Evolutionary conservation across 2,329 filamentous ascomycete species (phyloP).

Genomic region (Ophiostoma triangulosporum): DNA sequence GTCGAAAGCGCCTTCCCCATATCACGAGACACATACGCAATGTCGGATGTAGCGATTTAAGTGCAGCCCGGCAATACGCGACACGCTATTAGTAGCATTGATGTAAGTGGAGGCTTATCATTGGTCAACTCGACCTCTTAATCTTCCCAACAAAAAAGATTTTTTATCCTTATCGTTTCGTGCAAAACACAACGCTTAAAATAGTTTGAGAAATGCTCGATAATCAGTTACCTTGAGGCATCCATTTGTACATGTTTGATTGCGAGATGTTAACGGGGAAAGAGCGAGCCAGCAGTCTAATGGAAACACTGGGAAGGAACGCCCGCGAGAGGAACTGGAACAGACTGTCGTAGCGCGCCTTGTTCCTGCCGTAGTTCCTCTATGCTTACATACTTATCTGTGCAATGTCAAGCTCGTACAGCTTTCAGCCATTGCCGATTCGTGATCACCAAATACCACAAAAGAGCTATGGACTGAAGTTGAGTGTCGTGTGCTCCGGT

Average conservation of each 20-base stretch:
- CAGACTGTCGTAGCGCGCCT: not conserved
- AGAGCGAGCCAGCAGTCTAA: not conserved
- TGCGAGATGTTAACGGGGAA: not conserved
- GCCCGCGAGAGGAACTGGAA: not conserved
- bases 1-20: not conserved
- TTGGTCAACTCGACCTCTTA: constrained; percentile 10
- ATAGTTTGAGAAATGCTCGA: not conserved
- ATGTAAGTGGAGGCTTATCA: constrained; percentile 12
- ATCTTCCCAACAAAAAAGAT: constrained; percentile 12
- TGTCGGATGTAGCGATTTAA: not conserved
- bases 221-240: not conserved
- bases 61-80: not conserved
- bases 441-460: too few relatives aligned
- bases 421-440: too few relatives aligned
- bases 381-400: too few relatives aligned
- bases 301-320: not conserved
- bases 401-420: too few relatives aligned
- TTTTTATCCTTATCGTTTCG: not conserved
- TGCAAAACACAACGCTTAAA: not conserved
- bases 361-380: not conserved
- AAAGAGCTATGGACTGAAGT: not conserved
- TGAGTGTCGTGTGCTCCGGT: not conserved
- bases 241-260: not conserved
- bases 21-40: not conserved
- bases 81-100: not conserved